Percentiles rank a stretch among this genome's conserved stretches.
These are phyloP conservation scores for Artomyces pyxidatus DNA, from an alignment of 768 basidiomycete genomes.

Conservation along the genomic window DNA sequence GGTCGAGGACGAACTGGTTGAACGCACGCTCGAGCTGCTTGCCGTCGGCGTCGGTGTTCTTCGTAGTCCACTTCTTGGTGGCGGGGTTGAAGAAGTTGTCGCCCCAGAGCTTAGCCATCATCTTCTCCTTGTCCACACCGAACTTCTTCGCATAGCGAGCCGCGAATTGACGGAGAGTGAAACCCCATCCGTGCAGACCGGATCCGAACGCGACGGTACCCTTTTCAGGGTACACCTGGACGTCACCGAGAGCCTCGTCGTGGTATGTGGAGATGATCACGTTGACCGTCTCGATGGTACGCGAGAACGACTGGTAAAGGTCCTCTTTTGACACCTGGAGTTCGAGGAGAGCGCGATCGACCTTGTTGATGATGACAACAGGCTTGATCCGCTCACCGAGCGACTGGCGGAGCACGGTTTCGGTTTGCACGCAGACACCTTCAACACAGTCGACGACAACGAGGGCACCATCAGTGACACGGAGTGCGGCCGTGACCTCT, in stretches of 20 bases:
- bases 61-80: constrained; percentile 94
- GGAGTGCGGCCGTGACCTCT: constrained; percentile 98
- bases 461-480: constrained; percentile 98
- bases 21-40: constrained; percentile 96
- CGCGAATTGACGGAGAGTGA: constrained; percentile 98
- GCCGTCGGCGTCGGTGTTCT: constrained; percentile 64
- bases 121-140: constrained; percentile 97
- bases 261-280: constrained; percentile 98
- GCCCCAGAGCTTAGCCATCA: constrained; percentile 97
- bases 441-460: constrained; percentile 99
- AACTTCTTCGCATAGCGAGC: constrained; percentile 94
- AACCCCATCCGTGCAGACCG: constrained; percentile 99
- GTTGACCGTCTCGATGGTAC: constrained; percentile 96
- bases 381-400: constrained; percentile 98
- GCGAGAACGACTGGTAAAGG: constrained; percentile 94
- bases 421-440: constrained; percentile 99
- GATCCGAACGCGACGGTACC: constrained; percentile 99
- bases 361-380: constrained; percentile 99
- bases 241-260: constrained; percentile 90
- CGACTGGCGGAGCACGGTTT: constrained; percentile 97
- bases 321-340: constrained; percentile 96
- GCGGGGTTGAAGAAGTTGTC: constrained; percentile 99
- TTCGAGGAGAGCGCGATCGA: constrained; percentile 98
- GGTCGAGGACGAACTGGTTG: constrained; percentile 97
- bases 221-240: constrained; percentile 97